Percentiles rank a stretch among this genome's conserved stretches.
Evolutionary conservation across 2,329 filamentous ascomycete species (phyloP).

Genomic region (Phaeomoniella chlamydospora): DNA sequence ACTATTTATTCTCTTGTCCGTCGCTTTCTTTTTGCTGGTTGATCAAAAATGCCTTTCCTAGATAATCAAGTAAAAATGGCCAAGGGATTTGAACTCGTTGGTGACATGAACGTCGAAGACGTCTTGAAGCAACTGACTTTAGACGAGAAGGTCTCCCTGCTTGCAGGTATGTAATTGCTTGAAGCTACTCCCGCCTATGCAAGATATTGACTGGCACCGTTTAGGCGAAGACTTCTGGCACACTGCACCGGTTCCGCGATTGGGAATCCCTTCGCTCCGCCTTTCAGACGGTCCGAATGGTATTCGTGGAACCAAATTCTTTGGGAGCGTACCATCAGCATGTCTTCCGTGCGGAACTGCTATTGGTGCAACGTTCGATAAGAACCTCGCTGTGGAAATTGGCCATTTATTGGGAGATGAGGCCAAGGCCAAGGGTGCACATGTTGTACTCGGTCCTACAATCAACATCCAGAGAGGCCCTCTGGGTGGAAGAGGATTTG

Average conservation of each 20-base stretch:
- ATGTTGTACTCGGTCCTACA: conserved; percentile 62
- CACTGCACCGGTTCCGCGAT: conserved; percentile 47
- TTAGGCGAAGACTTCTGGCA: conserved; percentile 63
- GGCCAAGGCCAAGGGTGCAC: conserved; percentile 55
- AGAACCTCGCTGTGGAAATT: conserved; percentile 51
- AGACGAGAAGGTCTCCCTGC: conserved; percentile 36
- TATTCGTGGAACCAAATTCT: conserved; percentile 53
- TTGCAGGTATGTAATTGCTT: too few relatives aligned
- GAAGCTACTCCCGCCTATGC: too few relatives aligned
- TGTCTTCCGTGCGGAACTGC: conserved; percentile 40
- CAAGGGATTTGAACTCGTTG: too few relatives aligned
- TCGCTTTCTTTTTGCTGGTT: too few relatives aligned
- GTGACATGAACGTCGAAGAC: background rate
- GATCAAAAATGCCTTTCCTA: too few relatives aligned
- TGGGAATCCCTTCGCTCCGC: conserved; percentile 50
- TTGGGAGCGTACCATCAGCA: conserved; percentile 40
- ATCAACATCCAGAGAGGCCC: conserved; percentile 73
- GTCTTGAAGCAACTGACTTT: background rate
- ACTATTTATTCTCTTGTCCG: too few relatives aligned
- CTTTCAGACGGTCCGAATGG: conserved; percentile 58
- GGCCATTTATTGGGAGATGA: conserved; percentile 60
- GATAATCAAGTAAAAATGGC: too few relatives aligned
- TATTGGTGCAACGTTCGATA: conserved; percentile 67
- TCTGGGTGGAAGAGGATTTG: conserved; percentile 72
- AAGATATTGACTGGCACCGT: too few relatives aligned